Percentiles rank a stretch among this genome's conserved stretches.
Conservation (phyloP, 768 basidiomycete species). For the Infundibulicybe gibba region DNA sequence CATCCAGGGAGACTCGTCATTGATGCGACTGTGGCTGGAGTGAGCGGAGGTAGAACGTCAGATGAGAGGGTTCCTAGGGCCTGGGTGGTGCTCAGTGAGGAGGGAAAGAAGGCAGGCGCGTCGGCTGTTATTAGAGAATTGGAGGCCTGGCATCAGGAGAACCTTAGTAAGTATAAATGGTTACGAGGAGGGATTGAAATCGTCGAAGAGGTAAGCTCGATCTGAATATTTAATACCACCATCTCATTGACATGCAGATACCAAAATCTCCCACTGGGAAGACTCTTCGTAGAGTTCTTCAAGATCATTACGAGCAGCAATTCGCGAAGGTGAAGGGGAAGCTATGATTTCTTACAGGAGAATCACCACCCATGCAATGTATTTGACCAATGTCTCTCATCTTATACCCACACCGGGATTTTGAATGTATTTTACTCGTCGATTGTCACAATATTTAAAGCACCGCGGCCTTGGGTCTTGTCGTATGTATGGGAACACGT, state of each 20-base stretch:
- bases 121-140: conserved; percentile 39
- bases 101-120: conserved; percentile 48
- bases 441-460: too few relatives aligned
- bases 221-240: not conserved
- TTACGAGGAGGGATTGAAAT: conserved; percentile 68
- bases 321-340: conserved; percentile 25
- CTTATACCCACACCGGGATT: too few relatives aligned
- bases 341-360: conserved; percentile 14
- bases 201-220: conserved; percentile 51
- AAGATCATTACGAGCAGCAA: conserved; percentile 50
- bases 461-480: too few relatives aligned
- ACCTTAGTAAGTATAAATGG: conserved; percentile 76
- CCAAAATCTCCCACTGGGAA: conserved; percentile 78
- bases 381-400: not conserved
- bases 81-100: conserved; percentile 66
- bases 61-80: conserved; percentile 78
- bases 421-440: too few relatives aligned
- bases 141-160: conserved; percentile 57
- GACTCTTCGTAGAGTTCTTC: conserved; percentile 56
- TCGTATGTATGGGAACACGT: too few relatives aligned
- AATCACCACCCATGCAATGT: not conserved
- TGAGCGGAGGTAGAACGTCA: conserved; percentile 62
- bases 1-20: conserved; percentile 59
- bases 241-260: conserved; percentile 36
- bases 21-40: conserved; percentile 73